Evolutionary conservation across 768 basidiomycete genomes (phyloP).

Genomic region (Lactarius psammicola): DNA sequence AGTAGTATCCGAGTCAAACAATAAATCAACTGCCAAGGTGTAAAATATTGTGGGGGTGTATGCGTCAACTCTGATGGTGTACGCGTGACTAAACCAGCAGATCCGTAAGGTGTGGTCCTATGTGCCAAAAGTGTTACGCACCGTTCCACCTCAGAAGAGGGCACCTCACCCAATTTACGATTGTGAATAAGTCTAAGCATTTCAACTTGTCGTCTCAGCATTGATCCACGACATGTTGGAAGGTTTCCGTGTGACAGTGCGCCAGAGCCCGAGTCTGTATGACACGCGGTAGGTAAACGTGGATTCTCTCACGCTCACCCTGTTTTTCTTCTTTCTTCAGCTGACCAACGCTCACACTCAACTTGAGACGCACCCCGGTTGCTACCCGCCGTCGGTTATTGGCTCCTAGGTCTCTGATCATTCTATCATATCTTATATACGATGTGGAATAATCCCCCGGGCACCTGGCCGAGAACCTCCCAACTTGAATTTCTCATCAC

Average conservation of each 20-base stretch:
- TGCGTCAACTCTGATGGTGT: too few relatives aligned
- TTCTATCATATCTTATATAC: slow-evolving; percentile 1
- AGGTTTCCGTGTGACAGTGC: background rate
- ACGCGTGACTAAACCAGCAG: too few relatives aligned
- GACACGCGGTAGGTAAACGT: background rate
- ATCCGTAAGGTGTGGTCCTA: background rate
- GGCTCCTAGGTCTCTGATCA: background rate
- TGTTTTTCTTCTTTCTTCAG: too few relatives aligned
- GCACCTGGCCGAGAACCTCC: slow-evolving; percentile 52
- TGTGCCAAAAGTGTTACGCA: background rate
- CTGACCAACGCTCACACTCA: background rate
- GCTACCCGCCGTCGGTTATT: slow-evolving; percentile 17
- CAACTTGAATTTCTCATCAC: slow-evolving; percentile 70
- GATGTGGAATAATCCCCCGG: slow-evolving; percentile 28
- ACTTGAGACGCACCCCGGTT: background rate
- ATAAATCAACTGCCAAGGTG: background rate
- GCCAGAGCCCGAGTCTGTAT: background rate
- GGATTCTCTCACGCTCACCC: background rate
- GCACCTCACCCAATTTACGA: background rate
- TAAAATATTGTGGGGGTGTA: background rate
- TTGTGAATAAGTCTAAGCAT: background rate
- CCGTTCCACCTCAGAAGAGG: background rate
- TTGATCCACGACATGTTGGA: background rate
- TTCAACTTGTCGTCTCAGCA: background rate
- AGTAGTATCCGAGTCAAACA: background rate